phyloP scores from a whole-genome alignment of 257 asterid species.

The Scutellaria barbata region DNA sequence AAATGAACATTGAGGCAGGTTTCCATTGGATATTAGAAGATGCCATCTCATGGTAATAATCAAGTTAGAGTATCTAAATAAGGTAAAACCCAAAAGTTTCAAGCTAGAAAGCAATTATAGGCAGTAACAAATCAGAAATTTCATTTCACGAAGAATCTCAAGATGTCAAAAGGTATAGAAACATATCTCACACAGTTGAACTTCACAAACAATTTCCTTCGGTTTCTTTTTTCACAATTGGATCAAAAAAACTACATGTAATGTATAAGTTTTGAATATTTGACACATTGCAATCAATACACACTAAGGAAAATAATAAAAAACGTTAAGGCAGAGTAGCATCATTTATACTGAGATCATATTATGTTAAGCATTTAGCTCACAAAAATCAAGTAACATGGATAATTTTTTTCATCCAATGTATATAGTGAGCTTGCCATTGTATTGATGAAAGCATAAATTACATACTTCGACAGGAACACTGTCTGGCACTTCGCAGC shows the following conservation, averaged over 20 bases:
- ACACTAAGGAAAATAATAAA: background rate
- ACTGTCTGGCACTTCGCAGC: conserved; percentile 90
- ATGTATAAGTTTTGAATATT: background rate
- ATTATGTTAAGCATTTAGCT: background rate
- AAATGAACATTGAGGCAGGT: too few species aligned
- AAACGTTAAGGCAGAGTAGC: background rate
- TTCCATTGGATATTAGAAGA: too few species aligned
- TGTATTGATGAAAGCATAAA: conserved; percentile 16
- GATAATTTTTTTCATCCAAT: background rate
- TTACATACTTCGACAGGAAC: conserved; percentile 84
- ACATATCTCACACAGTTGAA: background rate
- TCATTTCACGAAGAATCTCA: background rate
- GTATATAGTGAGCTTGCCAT: background rate
- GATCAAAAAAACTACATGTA: too few species aligned
- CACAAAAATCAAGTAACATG: conserved; percentile 21
- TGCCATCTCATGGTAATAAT: too few species aligned
- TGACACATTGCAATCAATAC: background rate
- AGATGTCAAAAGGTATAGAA: background rate
- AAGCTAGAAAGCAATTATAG: background rate
- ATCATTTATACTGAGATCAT: background rate
- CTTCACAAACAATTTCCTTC: conserved; percentile 16
- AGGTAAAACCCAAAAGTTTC: conserved; percentile 1
- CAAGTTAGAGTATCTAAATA: background rate
- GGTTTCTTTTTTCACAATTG: background rate
- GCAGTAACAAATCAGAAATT: background rate